Percentiles rank a stretch among this genome's conserved stretches.
These are phyloP conservation scores for Apiospora aurea DNA, from an alignment of 2,329 filamentous ascomycete genomes.

Conservation along the genomic window DNA sequence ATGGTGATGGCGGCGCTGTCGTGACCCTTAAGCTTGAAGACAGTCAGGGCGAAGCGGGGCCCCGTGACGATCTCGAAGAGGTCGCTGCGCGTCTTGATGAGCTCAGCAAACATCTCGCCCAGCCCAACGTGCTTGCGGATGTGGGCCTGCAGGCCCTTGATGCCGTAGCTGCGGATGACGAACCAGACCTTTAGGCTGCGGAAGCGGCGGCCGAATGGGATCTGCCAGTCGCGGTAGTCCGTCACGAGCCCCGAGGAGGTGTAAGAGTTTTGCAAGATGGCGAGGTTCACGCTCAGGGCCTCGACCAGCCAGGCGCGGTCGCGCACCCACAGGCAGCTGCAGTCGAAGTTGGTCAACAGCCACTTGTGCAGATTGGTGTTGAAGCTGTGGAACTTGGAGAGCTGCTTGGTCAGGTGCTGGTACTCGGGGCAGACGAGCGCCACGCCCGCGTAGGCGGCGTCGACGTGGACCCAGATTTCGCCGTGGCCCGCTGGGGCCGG, in stretches of 20 bases:
- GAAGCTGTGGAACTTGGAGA: slow-evolving; percentile 82
- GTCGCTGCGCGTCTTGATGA: slow-evolving; percentile 67
- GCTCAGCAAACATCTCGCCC: slow-evolving; percentile 72
- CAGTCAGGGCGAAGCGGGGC: slow-evolving; percentile 80
- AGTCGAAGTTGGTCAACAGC: slow-evolving; percentile 93
- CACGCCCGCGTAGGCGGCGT: slow-evolving; percentile 90
- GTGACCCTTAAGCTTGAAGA: slow-evolving; percentile 69
- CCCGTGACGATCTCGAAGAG: slow-evolving; percentile 78
- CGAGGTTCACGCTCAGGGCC: slow-evolving; percentile 78
- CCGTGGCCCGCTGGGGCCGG: slow-evolving; percentile 41
- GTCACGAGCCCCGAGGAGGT: slow-evolving; percentile 85
- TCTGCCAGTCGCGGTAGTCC: slow-evolving; percentile 97
- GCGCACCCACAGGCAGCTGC: slow-evolving; percentile 80
- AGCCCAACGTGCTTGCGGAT: slow-evolving; percentile 72
- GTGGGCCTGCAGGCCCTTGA: slow-evolving; percentile 76
- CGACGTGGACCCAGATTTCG: slow-evolving; percentile 88
- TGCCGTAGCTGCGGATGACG: slow-evolving; percentile 82
- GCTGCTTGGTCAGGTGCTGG: slow-evolving; percentile 68
- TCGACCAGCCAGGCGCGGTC: slow-evolving; percentile 78
- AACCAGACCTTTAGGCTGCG: slow-evolving; percentile 95
- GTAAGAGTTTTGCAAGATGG: slow-evolving; percentile 82
- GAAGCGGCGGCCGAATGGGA: slow-evolving; percentile 89
- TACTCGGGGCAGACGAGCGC: slow-evolving; percentile 84
- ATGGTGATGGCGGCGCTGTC: slow-evolving; percentile 27
- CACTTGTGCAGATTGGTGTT: slow-evolving; percentile 98